Evolutionary conservation across 1,139 yeast species (phyloP).

Genomic region (Blastobotrys proliferans): DNA sequence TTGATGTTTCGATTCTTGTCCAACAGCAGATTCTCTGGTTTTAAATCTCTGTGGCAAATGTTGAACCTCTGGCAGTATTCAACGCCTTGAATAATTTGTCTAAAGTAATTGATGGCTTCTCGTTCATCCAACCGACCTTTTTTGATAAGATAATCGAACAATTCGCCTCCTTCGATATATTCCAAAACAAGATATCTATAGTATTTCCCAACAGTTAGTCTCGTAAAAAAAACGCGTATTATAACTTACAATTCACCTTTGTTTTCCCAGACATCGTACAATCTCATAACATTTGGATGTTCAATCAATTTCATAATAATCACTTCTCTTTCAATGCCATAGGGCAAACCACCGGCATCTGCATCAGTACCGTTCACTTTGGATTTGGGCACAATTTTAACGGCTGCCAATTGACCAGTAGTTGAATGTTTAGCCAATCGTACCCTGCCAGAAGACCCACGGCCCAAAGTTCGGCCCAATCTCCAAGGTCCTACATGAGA

Average conservation of each 20-base stretch:
- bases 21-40: constrained; percentile 86
- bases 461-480: constrained; percentile 86
- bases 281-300: constrained; percentile 92
- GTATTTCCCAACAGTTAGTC: neutral
- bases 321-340: constrained; percentile 95
- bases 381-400: constrained; percentile 90
- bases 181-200: constrained; percentile 71
- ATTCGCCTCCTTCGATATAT: constrained; percentile 96
- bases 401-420: constrained; percentile 91
- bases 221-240: neutral
- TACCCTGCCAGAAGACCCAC: constrained; percentile 95
- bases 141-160: constrained; percentile 85
- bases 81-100: constrained; percentile 89
- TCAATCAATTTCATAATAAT: constrained; percentile 86
- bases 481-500: constrained; percentile 96
- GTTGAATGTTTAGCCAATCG: constrained; percentile 80
- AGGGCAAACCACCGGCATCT: constrained; percentile 56
- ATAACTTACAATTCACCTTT: constrained; percentile 67
- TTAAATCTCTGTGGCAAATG: constrained; percentile 87
- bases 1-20: constrained; percentile 87
- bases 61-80: constrained; percentile 91
- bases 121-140: constrained; percentile 83
- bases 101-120: constrained; percentile 85
- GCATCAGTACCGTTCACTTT: constrained; percentile 42
- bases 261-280: constrained; percentile 98